phyloP scores from a whole-genome alignment of 306 rosid species.

The Spatholobus suberectus region DNA sequence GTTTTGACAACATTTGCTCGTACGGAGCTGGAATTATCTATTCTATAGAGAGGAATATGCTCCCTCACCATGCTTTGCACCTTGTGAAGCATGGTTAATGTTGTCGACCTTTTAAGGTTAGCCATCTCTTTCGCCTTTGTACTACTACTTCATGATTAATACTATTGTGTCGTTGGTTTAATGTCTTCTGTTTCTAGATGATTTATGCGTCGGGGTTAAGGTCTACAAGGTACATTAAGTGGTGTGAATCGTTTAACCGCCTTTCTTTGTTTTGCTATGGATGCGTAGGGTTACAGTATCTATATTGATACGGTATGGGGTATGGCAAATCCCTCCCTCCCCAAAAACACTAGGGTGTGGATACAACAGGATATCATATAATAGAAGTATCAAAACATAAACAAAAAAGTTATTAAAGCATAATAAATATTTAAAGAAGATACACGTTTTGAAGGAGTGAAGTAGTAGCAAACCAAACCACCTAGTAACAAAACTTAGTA shows the following conservation, averaged over 20 bases:
- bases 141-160: neutral
- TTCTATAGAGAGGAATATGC: conserved; percentile 15
- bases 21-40: conserved; percentile 23
- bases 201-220: neutral
- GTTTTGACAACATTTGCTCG: neutral
- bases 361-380: neutral
- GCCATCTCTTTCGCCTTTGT: conserved; percentile 5
- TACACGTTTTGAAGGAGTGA: conserved; percentile 1
- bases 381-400: neutral
- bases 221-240: neutral
- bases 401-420: neutral
- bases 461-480: conserved; percentile 10
- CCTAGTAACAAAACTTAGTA: neutral
- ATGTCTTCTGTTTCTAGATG: conserved; percentile 11
- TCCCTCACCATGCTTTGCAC: conserved; percentile 36
- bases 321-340: neutral
- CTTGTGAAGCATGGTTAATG: conserved; percentile 41
- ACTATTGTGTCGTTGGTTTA: neutral
- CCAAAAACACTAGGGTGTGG: neutral
- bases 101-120: conserved; percentile 33
- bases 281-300: neutral
- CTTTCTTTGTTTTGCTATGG: neutral
- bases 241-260: neutral
- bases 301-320: neutral
- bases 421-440: conserved; percentile 3